Percentiles rank a stretch among this genome's conserved stretches.
Conservation (phyloP, 2,329 filamentous ascomycete genomes). For the Aureobasidium pullulans region DNA sequence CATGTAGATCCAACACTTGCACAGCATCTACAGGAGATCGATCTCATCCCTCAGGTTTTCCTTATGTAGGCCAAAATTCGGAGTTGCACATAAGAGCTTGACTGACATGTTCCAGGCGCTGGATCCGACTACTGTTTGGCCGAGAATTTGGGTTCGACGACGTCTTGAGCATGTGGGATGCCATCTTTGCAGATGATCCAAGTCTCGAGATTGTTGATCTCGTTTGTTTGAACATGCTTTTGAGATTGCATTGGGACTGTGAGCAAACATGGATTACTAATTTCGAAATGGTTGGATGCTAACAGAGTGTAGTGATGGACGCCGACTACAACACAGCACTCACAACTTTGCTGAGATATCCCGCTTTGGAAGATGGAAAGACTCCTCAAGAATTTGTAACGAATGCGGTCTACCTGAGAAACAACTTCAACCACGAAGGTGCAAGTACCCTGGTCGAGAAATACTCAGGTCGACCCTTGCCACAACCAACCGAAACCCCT, state of each 20-base stretch:
- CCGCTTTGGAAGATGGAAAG: constrained; percentile 41
- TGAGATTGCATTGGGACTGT: constrained; percentile 87
- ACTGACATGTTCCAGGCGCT: constrained; percentile 54
- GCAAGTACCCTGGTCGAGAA: constrained; percentile 61
- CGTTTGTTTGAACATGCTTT: constrained; percentile 88
- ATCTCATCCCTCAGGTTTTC: constrained; percentile 94
- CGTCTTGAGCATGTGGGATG: constrained; percentile 80
- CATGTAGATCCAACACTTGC: constrained; percentile 78
- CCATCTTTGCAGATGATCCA: constrained; percentile 79
- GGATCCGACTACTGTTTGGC: constrained; percentile 88
- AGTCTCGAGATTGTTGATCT: constrained; percentile 74
- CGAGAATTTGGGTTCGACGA: constrained; percentile 88
- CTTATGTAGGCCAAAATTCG: constrained; percentile 59
- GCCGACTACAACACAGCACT: constrained; percentile 83
- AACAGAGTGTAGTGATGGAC: constrained; percentile 56
- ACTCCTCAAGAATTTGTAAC: constrained; percentile 64
- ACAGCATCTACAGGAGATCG: constrained; percentile 69
- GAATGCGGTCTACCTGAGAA: constrained; percentile 69
- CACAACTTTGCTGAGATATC: constrained; percentile 76
- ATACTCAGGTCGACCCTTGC: constrained; percentile 50
- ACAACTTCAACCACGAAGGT: constrained; percentile 56
- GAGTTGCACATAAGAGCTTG: not conserved
- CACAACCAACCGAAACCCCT: constrained; percentile 20
- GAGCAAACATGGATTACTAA: constrained; percentile 31
- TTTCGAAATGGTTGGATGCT: not conserved